These are phyloP conservation scores for Cytospora piceae DNA, from an alignment of 2,329 filamentous ascomycete genomes.

Conservation along the genomic window DNA sequence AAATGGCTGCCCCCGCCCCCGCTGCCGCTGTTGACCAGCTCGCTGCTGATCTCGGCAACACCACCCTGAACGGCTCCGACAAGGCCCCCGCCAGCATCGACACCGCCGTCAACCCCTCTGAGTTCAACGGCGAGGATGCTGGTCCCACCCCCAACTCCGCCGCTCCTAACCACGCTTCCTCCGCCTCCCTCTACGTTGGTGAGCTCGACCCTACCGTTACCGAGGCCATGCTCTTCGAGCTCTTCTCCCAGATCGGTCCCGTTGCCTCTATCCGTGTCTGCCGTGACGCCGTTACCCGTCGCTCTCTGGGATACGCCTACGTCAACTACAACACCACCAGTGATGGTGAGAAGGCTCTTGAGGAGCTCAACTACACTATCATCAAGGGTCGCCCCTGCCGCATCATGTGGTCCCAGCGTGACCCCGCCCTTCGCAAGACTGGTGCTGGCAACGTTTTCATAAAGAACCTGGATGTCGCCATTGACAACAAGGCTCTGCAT, in stretches of 20 bases:
- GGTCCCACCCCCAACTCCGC: conserved; percentile 74
- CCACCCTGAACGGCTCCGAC: conserved; percentile 69
- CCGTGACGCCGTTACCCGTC: conserved; percentile 97
- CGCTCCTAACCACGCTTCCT: conserved; percentile 86
- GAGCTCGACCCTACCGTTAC: conserved; percentile 98
- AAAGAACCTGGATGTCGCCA: conserved; percentile 98
- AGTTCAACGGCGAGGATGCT: conserved; percentile 61
- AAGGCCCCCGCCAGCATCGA: conserved; percentile 69
- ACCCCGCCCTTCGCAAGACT: conserved; percentile 98
- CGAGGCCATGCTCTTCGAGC: conserved; percentile 99
- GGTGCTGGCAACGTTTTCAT: conserved; percentile 99
- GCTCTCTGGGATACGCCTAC: conserved; percentile 98
- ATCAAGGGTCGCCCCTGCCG: conserved; percentile 99
- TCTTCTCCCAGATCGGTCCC: conserved; percentile 98
- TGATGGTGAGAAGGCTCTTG: conserved; percentile 96
- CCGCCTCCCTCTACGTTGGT: conserved; percentile 97
- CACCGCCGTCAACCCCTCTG: conserved; percentile 66
- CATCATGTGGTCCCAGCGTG: conserved; percentile 99
- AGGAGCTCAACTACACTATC: conserved; percentile 99
- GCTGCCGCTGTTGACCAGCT: conserved; percentile 76
- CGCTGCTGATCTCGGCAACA: conserved; percentile 74
- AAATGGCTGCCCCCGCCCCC: conserved; percentile 65
- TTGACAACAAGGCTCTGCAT: conserved; percentile 99
- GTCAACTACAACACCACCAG: conserved; percentile 99
- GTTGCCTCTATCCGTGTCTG: conserved; percentile 99